A percentile compares a stretch with the other conserved stretches of the same genome.
Evolutionary conservation across 257 asterid genomes (phyloP).

Genomic region (Solanum neorickii): DNA sequence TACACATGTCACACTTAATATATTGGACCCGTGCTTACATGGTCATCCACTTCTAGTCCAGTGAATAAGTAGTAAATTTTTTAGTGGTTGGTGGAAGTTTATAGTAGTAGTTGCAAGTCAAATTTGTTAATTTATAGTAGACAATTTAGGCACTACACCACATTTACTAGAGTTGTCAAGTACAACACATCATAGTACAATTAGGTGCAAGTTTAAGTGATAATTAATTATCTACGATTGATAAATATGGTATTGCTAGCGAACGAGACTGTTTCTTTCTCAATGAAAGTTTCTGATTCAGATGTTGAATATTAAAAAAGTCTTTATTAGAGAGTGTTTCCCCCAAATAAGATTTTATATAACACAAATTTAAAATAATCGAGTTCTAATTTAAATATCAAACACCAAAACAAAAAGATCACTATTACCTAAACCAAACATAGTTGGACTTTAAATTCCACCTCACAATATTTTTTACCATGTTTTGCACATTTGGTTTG

Average conservation of each 20-base stretch:
- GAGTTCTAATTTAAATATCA: accelerated
- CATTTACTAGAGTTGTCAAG: not conserved
- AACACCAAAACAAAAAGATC: too few relatives aligned
- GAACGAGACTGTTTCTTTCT: too few relatives aligned
- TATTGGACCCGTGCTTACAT: too few relatives aligned
- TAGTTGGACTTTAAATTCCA: not conserved
- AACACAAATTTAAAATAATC: not conserved
- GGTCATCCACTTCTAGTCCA: too few relatives aligned
- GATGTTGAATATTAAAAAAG: too few relatives aligned
- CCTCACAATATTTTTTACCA: not conserved
- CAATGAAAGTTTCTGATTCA: too few relatives aligned
- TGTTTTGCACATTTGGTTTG: not conserved
- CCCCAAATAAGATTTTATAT: accelerated
- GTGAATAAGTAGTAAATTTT: too few relatives aligned
- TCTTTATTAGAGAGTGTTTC: too few relatives aligned
- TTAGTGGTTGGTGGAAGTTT: not conserved
- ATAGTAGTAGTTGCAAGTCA: not conserved
- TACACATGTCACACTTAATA: accelerated
- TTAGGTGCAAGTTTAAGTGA: not conserved
- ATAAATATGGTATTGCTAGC: too few relatives aligned
- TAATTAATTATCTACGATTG: accelerated
- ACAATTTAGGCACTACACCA: not conserved
- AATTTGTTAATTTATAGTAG: not conserved
- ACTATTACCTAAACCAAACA: not conserved
- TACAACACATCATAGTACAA: not conserved